Conservation (phyloP, 2,329 filamentous ascomycete species). For the Fusarium pseudograminearum region DNA sequence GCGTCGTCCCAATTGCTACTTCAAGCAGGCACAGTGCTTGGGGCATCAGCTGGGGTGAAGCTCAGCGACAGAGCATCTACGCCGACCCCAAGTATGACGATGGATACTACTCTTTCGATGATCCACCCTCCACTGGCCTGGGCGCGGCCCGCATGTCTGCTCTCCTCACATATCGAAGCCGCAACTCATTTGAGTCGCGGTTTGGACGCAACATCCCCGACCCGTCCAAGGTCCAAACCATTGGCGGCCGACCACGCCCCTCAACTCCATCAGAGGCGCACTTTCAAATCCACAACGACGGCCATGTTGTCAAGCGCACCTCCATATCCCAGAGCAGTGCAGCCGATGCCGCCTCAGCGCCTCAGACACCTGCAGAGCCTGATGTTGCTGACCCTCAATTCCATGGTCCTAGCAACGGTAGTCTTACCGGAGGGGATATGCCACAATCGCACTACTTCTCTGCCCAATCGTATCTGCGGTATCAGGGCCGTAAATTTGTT, state of each 20-base stretch:
- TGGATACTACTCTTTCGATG: conserved; percentile 89
- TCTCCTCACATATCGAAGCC: conserved; percentile 92
- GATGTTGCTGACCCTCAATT: conserved; percentile 72
- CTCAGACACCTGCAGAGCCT: conserved; percentile 43
- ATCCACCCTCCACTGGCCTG: conserved; percentile 87
- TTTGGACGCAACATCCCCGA: conserved; percentile 96
- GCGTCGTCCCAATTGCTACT: conserved; percentile 85
- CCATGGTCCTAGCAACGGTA: conserved; percentile 69
- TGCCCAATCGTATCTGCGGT: conserved; percentile 95
- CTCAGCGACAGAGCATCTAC: conserved; percentile 93
- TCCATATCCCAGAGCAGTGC: conserved; percentile 62
- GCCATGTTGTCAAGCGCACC: conserved; percentile 72
- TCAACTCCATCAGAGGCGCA: conserved; percentile 76
- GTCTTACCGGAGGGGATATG: conserved; percentile 64
- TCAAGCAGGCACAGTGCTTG: conserved; percentile 88
- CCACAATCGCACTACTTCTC: conserved; percentile 91
- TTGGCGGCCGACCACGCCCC: conserved; percentile 74
- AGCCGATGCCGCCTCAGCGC: conserved; percentile 47
- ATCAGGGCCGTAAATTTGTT: conserved; percentile 97
- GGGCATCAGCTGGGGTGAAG: conserved; percentile 92
- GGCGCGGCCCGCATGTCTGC: conserved; percentile 97
- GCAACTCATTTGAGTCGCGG: conserved; percentile 95
- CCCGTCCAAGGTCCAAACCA: conserved; percentile 83
- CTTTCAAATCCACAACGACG: conserved; percentile 86
- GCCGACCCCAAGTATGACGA: conserved; percentile 98